These are phyloP conservation scores for Zea mays DNA, from an alignment of 176 grass and related monocot genomes.

Conservation along the genomic window DNA sequence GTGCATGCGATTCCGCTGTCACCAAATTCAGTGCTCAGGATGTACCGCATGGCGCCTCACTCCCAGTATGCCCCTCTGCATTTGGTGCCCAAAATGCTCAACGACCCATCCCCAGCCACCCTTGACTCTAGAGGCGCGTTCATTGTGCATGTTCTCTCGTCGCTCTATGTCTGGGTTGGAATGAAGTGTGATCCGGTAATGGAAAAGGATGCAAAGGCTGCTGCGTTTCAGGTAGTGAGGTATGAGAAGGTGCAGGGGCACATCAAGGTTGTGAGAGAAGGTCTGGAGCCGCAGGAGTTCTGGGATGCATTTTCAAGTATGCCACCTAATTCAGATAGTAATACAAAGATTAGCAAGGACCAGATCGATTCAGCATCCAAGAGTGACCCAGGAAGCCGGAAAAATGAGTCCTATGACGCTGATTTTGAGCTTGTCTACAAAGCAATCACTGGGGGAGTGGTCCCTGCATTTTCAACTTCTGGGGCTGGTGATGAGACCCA, in stretches of 20 bases:
- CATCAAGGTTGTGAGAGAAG: constrained; percentile 2
- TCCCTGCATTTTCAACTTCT: constrained; percentile 80
- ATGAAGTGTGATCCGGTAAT: constrained; percentile 70
- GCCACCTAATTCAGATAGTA: too few species aligned
- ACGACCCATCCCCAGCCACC: constrained; percentile 62
- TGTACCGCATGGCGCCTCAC: constrained; percentile 79
- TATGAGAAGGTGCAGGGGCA: constrained; percentile 89
- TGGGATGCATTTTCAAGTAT: too few species aligned
- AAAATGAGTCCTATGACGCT: constrained; percentile 67
- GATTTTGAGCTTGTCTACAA: constrained; percentile 88
- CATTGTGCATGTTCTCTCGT: constrained; percentile 81
- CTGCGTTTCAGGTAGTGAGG: constrained; percentile 87
- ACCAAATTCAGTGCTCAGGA: constrained; percentile 82
- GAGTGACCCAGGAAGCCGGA: constrained; percentile 33
- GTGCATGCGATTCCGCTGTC: constrained; percentile 86
- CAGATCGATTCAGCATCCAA: too few species aligned
- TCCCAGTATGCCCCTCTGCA: too few species aligned
- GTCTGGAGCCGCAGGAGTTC: too few species aligned
- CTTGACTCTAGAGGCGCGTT: constrained; percentile 83
- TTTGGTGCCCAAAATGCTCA: constrained; percentile 66
- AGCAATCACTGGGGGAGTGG: constrained; percentile 76
- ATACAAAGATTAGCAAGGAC: too few species aligned
- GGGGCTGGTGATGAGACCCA: constrained; percentile 65
- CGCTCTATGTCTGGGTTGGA: constrained; percentile 94
- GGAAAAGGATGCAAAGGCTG: constrained; percentile 83